phyloP scores from a whole-genome alignment of 1,284 basidiomycete species.

The Abortiporus biennis region DNA sequence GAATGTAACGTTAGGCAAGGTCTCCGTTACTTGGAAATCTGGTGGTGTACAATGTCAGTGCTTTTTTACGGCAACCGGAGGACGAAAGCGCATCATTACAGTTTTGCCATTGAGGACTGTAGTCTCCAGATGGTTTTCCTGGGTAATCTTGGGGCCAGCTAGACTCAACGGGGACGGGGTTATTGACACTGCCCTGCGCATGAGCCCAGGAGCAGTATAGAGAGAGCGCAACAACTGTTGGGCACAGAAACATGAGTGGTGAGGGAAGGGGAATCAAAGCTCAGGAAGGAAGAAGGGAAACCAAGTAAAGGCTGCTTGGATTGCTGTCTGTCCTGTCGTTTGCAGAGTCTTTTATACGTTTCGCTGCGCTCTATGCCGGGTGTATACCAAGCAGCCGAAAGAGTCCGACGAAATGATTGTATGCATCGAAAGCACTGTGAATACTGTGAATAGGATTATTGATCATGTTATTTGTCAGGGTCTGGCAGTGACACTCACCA shows the following conservation, averaged over 20 bases:
- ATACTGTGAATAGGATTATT: too few species aligned
- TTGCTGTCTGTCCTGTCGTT: not conserved
- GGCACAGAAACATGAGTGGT: too few species aligned
- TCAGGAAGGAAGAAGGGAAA: not conserved
- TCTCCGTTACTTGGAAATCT: constrained; percentile 20
- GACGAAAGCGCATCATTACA: too few species aligned
- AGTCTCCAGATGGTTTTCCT: constrained; percentile 43
- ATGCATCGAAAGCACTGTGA: too few species aligned
- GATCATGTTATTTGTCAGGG: too few species aligned
- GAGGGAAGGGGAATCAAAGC: not conserved
- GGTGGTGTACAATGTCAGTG: not conserved
- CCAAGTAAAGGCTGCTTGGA: too few species aligned
- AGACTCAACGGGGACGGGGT: constrained; percentile 2
- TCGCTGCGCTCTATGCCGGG: too few species aligned
- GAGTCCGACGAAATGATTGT: too few species aligned
- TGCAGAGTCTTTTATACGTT: not conserved
- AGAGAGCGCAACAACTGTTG: constrained; percentile 1
- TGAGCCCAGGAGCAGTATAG: not conserved
- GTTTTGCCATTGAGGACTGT: constrained; percentile 54
- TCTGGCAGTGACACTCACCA: too few species aligned
- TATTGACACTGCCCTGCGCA: not conserved
- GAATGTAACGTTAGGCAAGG: constrained; percentile 59
- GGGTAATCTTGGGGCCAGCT: constrained; percentile 33
- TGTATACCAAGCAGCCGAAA: too few species aligned
- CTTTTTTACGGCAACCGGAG: not conserved